Conservation (phyloP, 2,329 filamentous ascomycete genomes). For the Teratosphaeria epicoccoides region DNA sequence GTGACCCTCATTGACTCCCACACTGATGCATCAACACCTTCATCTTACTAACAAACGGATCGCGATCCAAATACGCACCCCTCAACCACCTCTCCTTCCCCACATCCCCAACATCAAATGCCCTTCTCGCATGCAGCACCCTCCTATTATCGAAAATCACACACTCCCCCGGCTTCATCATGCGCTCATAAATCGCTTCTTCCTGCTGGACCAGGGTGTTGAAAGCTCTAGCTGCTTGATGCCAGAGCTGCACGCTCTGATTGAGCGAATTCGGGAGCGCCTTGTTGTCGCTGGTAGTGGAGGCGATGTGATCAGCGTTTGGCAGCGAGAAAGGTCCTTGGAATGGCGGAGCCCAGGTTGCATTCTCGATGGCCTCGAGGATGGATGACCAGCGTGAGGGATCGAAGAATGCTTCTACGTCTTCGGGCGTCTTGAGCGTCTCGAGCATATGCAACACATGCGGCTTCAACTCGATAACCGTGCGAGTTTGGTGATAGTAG, state of each 20-base stretch:
- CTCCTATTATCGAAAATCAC: slow-evolving; percentile 87
- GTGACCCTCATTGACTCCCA: not conserved
- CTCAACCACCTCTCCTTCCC: slow-evolving; percentile 64
- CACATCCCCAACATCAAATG: slow-evolving; percentile 58
- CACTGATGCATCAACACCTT: slow-evolving; percentile 11
- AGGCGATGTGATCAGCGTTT: not conserved
- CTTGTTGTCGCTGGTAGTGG: not conserved
- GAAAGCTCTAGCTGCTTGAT: slow-evolving; percentile 46
- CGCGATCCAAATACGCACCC: slow-evolving; percentile 69
- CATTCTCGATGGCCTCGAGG: slow-evolving; percentile 16
- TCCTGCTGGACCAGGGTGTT: slow-evolving; percentile 47
- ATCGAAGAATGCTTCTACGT: not conserved
- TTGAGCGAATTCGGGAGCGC: not conserved
- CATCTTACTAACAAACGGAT: slow-evolving; percentile 43
- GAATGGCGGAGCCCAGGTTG: slow-evolving; percentile 29
- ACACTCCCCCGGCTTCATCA: slow-evolving; percentile 71
- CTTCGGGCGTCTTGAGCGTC: not conserved
- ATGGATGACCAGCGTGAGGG: not conserved
- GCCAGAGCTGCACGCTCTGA: slow-evolving; percentile 31
- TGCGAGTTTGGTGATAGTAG: slow-evolving; percentile 19
- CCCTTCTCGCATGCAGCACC: slow-evolving; percentile 69
- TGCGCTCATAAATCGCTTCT: slow-evolving; percentile 55
- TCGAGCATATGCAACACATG: not conserved
- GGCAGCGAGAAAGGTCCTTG: slow-evolving; percentile 22
- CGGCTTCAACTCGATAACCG: slow-evolving; percentile 15